A percentile compares a stretch with the other conserved stretches of the same genome.
These are phyloP conservation scores for Lyophyllum semitale DNA, from an alignment of 768 basidiomycete genomes.

Conservation along the genomic window DNA sequence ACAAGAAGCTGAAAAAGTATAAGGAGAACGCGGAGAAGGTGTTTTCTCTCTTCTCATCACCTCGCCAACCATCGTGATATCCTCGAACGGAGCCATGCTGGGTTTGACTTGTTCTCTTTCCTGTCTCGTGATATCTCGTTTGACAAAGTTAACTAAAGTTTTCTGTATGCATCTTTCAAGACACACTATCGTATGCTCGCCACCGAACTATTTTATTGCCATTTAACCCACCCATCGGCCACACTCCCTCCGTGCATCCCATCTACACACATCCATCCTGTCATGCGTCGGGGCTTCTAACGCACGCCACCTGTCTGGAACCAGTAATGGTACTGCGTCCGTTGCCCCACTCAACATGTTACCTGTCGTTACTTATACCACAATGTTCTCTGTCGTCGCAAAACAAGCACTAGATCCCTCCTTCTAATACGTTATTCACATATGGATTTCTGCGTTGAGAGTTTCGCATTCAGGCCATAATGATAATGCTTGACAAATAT, in stretches of 20 bases:
- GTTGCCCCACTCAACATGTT: conserved; percentile 4
- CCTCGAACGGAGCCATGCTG: conserved; percentile 2
- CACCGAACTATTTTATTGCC: conserved; percentile 31
- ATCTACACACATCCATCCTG: conserved; percentile 16
- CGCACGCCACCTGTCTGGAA: conserved; percentile 1
- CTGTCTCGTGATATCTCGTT: conserved; percentile 4
- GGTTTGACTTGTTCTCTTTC: conserved; percentile 9
- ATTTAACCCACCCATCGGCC: conserved; percentile 24
- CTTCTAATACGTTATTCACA: conserved; percentile 11
- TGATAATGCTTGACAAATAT: too few species aligned
- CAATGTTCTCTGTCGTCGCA: conserved; percentile 19
- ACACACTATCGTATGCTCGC: conserved; percentile 20
- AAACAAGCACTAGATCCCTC: conserved; percentile 22
- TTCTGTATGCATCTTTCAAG: conserved; percentile 17
- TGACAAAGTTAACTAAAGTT: conserved; percentile 8
- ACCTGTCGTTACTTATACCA: conserved; percentile 26
- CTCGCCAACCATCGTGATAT: conserved; percentile 46
- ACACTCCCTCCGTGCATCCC: conserved; percentile 18
- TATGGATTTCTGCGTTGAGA: conserved; percentile 3
- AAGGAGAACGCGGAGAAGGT: conserved; percentile 88
- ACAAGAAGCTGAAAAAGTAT: conserved; percentile 81
- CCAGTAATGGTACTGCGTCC: too few species aligned
- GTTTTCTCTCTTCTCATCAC: conserved; percentile 78
- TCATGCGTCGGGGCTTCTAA: conserved; percentile 10
- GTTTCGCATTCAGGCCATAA: too few species aligned